Conservation (phyloP, 192 early-diverging fungal species). For the Bifiguratus adelaidae region DNA sequence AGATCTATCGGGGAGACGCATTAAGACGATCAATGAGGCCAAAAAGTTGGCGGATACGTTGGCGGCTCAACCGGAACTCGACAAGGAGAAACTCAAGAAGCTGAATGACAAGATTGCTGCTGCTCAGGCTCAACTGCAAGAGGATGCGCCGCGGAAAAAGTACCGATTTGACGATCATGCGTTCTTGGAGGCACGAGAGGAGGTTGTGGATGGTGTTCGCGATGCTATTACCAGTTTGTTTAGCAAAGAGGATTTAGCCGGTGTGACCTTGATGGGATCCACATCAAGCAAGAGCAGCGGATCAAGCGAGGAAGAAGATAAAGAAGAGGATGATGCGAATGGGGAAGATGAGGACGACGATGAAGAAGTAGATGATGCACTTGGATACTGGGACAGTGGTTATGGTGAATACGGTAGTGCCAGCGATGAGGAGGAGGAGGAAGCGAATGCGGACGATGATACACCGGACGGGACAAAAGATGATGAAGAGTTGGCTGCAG, state of each 20-base stretch:
- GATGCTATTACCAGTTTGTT: constrained; percentile 30
- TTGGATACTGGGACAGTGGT: background rate
- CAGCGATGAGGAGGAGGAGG: background rate
- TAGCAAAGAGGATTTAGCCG: constrained; percentile 7
- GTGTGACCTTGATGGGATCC: background rate
- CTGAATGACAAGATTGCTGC: constrained; percentile 70
- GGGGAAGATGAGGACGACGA: constrained; percentile 8
- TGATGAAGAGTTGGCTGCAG: background rate
- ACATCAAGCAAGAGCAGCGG: background rate
- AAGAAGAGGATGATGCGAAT: constrained; percentile 9
- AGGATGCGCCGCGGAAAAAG: constrained; percentile 53
- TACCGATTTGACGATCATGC: constrained; percentile 77
- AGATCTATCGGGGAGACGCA: constrained; percentile 80
- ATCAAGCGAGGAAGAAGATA: constrained; percentile 6
- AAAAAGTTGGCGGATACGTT: constrained; percentile 48
- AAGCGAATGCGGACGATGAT: background rate
- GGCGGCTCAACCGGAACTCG: constrained; percentile 52
- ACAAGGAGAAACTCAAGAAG: constrained; percentile 46
- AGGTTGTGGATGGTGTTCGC: constrained; percentile 53
- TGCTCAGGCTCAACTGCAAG: constrained; percentile 62
- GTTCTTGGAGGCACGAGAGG: constrained; percentile 55
- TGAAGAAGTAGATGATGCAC: background rate
- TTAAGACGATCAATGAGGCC: constrained; percentile 85
- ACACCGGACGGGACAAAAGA: background rate
- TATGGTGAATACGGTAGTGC: background rate